Base-by-base conservation (phyloP, 2,329 filamentous ascomycete genomes). In the Furcasterigmium furcatum region DNA sequence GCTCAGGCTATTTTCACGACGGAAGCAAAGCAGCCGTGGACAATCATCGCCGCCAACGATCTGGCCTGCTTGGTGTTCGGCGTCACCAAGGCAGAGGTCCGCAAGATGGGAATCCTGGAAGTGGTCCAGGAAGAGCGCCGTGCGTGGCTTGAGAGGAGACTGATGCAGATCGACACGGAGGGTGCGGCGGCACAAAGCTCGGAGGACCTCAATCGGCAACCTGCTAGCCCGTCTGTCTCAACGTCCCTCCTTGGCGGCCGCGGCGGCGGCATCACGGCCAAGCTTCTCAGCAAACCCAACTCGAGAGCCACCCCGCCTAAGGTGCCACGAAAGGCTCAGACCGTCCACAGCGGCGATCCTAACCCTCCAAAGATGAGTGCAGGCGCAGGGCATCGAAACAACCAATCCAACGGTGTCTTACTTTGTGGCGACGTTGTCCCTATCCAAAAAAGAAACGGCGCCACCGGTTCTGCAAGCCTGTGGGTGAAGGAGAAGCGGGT, bases 401-500 rank as follows among this genome's bases (percentile, higher is more conserved):
- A 80, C 56, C 91, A 88, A 53, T 95, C 90, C 20, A 79, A 91
- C 55, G 92, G 92, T 4, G 94, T 99, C 21, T 67, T 99, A 43
- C 77, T 99, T 2, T 99, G 94, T 56, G 94, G 94, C 36, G 94
- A 99, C 63, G 92, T 99, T n/a, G 90, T 99, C 16, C 94, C 94
- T 0, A 99, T 99, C 48, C 88, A 91, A 63, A 99, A 97, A 67
- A 83, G 94, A 49, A 96, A 99, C 58, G 94, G 94, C 4, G 81
- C 86, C 10, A 92, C 86, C 5, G 94, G 94, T 3, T 91, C 94
- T 47, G 94, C 94, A 30, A 97, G 91, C 66, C 72, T 99, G 32
- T 99, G 94, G 94, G 94, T 99, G 4, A 99, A 99, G 71, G 94
- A 99, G 66, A 99, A 99, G 67, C 82, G 86, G 41, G 84, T 90